Conservation (phyloP, 352 stramenopile species). For the Globisporangium sylvaticum region DNA sequence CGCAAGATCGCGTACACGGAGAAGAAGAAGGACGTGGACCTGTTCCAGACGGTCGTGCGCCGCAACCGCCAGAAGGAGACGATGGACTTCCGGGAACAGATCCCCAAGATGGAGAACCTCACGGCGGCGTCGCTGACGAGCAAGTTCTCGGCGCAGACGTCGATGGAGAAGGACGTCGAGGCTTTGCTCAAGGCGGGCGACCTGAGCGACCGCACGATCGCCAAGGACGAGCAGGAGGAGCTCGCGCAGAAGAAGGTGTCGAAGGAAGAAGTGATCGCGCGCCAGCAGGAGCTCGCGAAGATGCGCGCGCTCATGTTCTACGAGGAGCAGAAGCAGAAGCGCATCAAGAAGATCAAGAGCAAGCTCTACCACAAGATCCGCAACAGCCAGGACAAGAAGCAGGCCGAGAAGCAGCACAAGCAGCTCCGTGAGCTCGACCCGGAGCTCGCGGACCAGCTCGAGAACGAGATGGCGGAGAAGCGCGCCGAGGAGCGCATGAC, state of each 20-base stretch:
- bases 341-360: conserved; percentile 99
- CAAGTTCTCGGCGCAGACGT: conserved; percentile 92
- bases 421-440: conserved; percentile 76
- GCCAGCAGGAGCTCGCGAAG: conserved; percentile 92
- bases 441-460: conserved; percentile 60
- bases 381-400: conserved; percentile 90
- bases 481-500: conserved; percentile 96
- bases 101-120: conserved; percentile 64
- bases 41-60: conserved; percentile 89
- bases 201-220: conserved; percentile 53
- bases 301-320: conserved; percentile 98
- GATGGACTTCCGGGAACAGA: conserved; percentile 92
- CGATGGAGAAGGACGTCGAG: conserved; percentile 86
- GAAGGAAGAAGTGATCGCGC: conserved; percentile 72
- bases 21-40: conserved; percentile 84
- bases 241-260: conserved; percentile 72
- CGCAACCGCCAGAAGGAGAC: conserved; percentile 93
- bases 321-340: conserved; percentile 96
- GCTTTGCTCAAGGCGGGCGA: conserved; percentile 57
- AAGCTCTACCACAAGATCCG: conserved; percentile 98
- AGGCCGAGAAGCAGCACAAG: conserved; percentile 84
- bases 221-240: conserved; percentile 67
- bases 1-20: conserved; percentile 89
- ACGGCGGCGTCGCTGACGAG: conserved; percentile 85
- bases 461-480: conserved; percentile 88